Evolutionary conservation across 306 rosid species (phyloP).

Genomic region (Erythrophleum fordii): DNA sequence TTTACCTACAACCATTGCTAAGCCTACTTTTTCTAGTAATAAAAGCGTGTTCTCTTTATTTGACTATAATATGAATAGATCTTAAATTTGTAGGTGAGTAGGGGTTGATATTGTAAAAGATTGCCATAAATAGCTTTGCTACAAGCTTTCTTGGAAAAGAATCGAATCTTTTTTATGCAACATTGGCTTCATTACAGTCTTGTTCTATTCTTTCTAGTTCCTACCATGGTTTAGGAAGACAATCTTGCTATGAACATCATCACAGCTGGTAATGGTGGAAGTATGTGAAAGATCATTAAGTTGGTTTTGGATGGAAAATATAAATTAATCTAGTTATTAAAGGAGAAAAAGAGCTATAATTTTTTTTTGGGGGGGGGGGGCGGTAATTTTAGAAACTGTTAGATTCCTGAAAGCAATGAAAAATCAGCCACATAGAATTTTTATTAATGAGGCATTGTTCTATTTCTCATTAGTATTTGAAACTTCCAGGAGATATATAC

Average conservation of each 20-base stretch:
- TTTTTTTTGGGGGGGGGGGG: too few species aligned
- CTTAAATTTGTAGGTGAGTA: slow-evolving; percentile 10
- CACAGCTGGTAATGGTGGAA: slow-evolving; percentile 1
- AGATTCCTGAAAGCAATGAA: neutral
- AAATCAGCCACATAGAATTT: slow-evolving; percentile 1
- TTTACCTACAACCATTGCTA: neutral
- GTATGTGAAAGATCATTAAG: neutral
- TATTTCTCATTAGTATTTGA: slow-evolving; percentile 25
- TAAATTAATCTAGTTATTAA: neutral
- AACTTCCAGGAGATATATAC: slow-evolving; percentile 85
- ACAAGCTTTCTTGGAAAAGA: slow-evolving; percentile 14
- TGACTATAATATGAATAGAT: slow-evolving; percentile 12
- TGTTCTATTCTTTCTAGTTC: slow-evolving; percentile 5
- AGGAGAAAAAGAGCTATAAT: neutral
- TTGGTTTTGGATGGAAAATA: neutral
- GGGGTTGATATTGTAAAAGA: slow-evolving; percentile 8
- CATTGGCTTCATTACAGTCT: neutral
- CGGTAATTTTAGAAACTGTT: too few species aligned
- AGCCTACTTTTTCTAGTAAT: neutral
- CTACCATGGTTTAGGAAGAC: neutral
- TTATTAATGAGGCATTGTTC: slow-evolving; percentile 3
- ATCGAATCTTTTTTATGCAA: neutral
- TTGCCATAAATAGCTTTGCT: neutral
- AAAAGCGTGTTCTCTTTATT: slow-evolving; percentile 4
- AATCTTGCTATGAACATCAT: neutral